These are phyloP conservation scores for Panus rudis DNA, from an alignment of 768 basidiomycete genomes.

Conservation along the genomic window DNA sequence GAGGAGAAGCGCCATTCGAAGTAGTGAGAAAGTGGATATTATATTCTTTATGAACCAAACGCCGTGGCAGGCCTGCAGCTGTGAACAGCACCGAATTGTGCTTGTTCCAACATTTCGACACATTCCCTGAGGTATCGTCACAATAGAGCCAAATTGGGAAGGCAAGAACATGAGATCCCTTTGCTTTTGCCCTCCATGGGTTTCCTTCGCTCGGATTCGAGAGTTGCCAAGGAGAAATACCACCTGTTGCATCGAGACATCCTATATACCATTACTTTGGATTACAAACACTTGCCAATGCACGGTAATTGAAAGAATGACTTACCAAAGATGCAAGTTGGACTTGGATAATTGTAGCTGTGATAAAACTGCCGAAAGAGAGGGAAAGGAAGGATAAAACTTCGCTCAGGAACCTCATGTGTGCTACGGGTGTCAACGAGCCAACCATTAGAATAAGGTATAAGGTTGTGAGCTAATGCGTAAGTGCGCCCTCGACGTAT, in stretches of 20 bases:
- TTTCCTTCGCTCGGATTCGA: too few species aligned
- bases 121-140: slow-evolving; percentile 28
- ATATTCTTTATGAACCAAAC: slow-evolving; percentile 23
- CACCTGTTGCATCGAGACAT: background rate
- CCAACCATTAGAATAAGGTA: background rate
- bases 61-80: slow-evolving; percentile 29
- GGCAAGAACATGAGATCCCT: background rate
- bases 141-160: background rate
- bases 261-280: too few species aligned
- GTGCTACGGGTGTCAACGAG: background rate
- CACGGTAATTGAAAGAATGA: background rate
- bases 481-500: background rate
- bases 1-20: slow-evolving; percentile 13
- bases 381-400: background rate
- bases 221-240: too few species aligned
- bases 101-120: slow-evolving; percentile 42
- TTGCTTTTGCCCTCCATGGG: background rate
- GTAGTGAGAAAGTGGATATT: slow-evolving; percentile 37
- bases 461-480: background rate
- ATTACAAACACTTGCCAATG: background rate
- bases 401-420: background rate
- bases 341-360: background rate
- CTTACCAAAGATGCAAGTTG: background rate
- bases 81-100: slow-evolving; percentile 35
- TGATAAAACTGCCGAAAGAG: too few species aligned